Conservation (phyloP, 1,139 yeast species). For the Diutina ranongensis region DNA sequence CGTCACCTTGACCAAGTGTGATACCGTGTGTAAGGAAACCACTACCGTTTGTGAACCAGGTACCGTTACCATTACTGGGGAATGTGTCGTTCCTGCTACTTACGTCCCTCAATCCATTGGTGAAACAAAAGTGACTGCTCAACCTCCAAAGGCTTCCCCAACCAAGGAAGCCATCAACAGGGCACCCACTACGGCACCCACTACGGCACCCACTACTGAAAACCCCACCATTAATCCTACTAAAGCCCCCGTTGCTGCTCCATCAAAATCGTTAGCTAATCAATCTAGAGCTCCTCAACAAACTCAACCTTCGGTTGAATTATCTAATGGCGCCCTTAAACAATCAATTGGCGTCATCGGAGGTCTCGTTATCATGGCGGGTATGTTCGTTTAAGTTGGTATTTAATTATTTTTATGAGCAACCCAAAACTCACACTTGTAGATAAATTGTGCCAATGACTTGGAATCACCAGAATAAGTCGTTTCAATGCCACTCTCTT, state of each 20-base stretch:
- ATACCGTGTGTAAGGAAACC: neutral
- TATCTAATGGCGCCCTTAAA: neutral
- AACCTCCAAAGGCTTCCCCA: neutral
- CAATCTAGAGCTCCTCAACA: neutral
- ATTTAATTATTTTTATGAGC: constrained; percentile 12
- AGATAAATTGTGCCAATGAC: constrained; percentile 46
- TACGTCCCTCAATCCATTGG: neutral
- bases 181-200: neutral
- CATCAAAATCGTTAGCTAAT: neutral
- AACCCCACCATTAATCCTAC: neutral
- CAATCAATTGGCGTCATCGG: neutral
- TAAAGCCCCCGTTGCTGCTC: neutral
- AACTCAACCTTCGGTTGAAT: neutral
- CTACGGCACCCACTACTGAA: neutral
- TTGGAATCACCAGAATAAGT: constrained; percentile 46
- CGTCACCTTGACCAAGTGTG: constrained; percentile 4
- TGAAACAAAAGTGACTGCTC: neutral
- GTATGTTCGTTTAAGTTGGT: neutral
- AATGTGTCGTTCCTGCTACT: constrained; percentile 2
- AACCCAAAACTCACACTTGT: constrained; percentile 67
- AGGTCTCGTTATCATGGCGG: neutral
- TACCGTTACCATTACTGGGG: constrained; percentile 5
- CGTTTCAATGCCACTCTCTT: constrained; percentile 32
- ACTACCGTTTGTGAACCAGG: constrained; percentile 2
- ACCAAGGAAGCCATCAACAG: neutral